Conservation (phyloP, 192 early-diverging fungal genomes). For the Cetraspora pellucida region DNA sequence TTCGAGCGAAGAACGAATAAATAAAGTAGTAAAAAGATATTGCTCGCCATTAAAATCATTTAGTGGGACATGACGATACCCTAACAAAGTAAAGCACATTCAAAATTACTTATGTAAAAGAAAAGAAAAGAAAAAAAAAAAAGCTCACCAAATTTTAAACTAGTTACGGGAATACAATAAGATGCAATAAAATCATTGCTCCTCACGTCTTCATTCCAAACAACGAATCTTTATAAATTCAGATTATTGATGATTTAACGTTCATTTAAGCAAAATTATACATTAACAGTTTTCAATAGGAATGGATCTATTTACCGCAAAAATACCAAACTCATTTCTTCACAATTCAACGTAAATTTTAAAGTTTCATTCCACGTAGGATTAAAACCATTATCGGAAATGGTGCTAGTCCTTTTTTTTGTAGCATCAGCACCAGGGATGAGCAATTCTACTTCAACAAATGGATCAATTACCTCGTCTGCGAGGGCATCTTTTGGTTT, state of each 20-base stretch:
- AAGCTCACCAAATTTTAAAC: constrained; percentile 38
- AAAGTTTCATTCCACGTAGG: constrained; percentile 46
- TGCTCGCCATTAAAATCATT: constrained; percentile 65
- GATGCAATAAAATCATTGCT: constrained; percentile 46
- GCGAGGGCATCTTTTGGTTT: constrained; percentile 58
- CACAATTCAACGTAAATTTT: constrained; percentile 46
- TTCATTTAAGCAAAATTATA: no score
- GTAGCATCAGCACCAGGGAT: constrained; percentile 44
- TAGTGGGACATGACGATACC: constrained; percentile 70
- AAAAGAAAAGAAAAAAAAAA: not conserved
- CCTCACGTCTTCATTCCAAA: constrained; percentile 47
- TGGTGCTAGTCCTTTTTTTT: constrained; percentile 55
- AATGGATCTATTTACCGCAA: constrained; percentile 34
- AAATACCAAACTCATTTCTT: constrained; percentile 44
- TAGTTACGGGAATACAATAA: constrained; percentile 48
- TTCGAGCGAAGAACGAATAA: constrained; percentile 38
- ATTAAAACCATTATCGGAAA: constrained; percentile 61
- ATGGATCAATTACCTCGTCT: constrained; percentile 59
- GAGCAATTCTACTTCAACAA: constrained; percentile 61
- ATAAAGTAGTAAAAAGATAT: constrained; percentile 67
- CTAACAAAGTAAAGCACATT: constrained; percentile 35
- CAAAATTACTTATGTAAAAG: not conserved
- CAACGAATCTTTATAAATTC: constrained; percentile 35
- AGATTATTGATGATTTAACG: no score
- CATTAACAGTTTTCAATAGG: no score